Base-by-base conservation (phyloP, 2,329 filamentous ascomycete species). In the Aspergillus sp. region DNA sequence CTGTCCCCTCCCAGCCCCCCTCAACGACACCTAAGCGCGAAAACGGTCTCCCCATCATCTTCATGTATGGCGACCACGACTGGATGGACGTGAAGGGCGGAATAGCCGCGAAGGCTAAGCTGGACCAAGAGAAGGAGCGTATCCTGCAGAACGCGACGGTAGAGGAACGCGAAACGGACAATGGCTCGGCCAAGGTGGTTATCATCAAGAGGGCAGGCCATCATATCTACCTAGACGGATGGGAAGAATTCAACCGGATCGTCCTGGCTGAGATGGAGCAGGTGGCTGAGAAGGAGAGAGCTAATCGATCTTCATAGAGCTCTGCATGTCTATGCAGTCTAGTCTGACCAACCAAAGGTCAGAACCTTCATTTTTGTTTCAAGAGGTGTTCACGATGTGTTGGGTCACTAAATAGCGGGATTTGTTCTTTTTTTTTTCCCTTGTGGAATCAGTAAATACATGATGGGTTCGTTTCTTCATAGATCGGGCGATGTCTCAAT, bases 11-110 rank as follows among this genome's bases (percentile, higher is more conserved):
- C 21, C 63, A 62, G 41, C 57, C 66, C 17, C 45, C 64, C n/a
- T 54, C 63, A 25, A 50, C 67, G 36, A 55, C 69, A 13, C 59
- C 71, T 15, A 67, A 69, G 21, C 75, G 80, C 9, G 86, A 87
- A 67, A 90, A 84, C 0, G 92, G 93, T 1, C 82, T 92, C 53
- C 94, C 95, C 0, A 82, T 98, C 32, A 85, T 98, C 8, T 86
- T 99, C 73, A 93, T 98, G 90, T 99, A 99, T 73, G 95, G 95
- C 64, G 93, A 98, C 70, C 89, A 95, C 71, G 95, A 99, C 80
- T 99, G 95, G 95, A 99, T 99, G 95, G 95, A 99, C 67, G 88
- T 95, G 8, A 87, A 87, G 0, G 95, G 93, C 28, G 95, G 95
- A 0, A 86, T 88, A 50, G 92, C 90, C 0, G 88, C 93, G 0